These are phyloP conservation scores for Globisporangium emineosum DNA, from an alignment of 352 stramenopile species.

Conservation along the genomic window DNA sequence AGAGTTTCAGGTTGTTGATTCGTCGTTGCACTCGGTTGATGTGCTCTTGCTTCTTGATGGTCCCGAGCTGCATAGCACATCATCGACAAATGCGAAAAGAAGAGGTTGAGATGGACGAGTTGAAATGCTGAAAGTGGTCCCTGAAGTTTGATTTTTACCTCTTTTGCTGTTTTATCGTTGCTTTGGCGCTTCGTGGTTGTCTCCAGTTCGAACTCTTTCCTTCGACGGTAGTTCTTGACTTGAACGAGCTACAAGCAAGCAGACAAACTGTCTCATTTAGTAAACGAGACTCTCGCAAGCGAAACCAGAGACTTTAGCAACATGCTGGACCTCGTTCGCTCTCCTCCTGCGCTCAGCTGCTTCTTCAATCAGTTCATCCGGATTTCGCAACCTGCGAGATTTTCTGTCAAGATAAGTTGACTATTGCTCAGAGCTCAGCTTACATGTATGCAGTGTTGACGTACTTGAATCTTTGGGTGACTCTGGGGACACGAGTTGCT, in stretches of 20 bases:
- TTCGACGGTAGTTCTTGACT: conserved; percentile 5
- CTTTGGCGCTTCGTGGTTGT: not conserved
- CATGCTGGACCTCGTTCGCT: conserved; percentile 23
- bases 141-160: not conserved
- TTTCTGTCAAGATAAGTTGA: not conserved
- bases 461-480: conserved; percentile 13
- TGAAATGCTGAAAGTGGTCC: not conserved
- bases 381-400: conserved; percentile 22
- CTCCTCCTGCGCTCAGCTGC: conserved; percentile 23
- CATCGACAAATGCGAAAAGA: not conserved
- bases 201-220: conserved; percentile 9
- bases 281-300: not conserved
- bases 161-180: not conserved
- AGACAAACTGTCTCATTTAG: not conserved
- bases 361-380: conserved; percentile 29
- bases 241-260: conserved; percentile 5
- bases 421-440: not conserved
- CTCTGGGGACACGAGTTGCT: not conserved
- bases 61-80: conserved; percentile 1
- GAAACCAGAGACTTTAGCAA: not conserved
- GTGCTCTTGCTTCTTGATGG: conserved; percentile 14
- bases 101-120: not conserved
- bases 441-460: not conserved
- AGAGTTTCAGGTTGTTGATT: conserved; percentile 6
- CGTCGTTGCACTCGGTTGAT: conserved; percentile 12